Evolutionary conservation across 768 basidiomycete genomes (phyloP), one percentile per base, ranked within the genome.

Genomic region (Rhodotorula toruloides): DNA sequence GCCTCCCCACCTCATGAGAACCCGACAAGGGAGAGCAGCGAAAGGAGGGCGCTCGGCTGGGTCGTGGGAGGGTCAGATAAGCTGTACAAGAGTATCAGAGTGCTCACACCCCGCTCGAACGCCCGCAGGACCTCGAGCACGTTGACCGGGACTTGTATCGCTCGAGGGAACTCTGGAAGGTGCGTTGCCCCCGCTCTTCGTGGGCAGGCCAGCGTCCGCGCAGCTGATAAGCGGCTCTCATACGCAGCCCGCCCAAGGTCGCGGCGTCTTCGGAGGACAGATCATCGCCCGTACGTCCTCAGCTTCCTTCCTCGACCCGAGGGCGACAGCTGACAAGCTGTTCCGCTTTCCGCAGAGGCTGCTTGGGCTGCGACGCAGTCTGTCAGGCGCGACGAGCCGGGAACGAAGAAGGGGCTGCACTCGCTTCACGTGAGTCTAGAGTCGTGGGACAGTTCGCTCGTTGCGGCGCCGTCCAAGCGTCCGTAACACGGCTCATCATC

Each of bases 221-320:
- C 40, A 11, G 40, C 40, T 42, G 40, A 42, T n/a, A n/a, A n/a
- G n/a, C 40, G 40, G 40, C 40, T 42, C 40, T 21, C 40, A 42
- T 21, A 11, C 21, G 40, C 37, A 54, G 53, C 53, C 53, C 17
- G 12, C 53, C 5, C 34, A 36, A 13, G 72, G 69, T 7, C 55
- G 69, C 10, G 72, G 72, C 16, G 72, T 70, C 16, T 73, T 71
- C 21, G 72, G 72, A 10, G 69, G 72, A 13, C 74, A 75, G 53
- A 72, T 71, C 52, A 74, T 75, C 27, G 74, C 71, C 4, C 73
- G 63, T 64, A 29, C 52, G 63, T 37, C 10, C n/a, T n/a, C n/a
- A n/a, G n/a, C 40, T 42, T 42, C 10, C 40, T 47, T 47, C n/a
- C 14, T 50, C 32, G 10, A 42, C 19, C 40, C 12, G 27, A n/a